Evolutionary conservation across 257 asterid species (phyloP).

Genomic region (Fraxinus cuspidata): DNA sequence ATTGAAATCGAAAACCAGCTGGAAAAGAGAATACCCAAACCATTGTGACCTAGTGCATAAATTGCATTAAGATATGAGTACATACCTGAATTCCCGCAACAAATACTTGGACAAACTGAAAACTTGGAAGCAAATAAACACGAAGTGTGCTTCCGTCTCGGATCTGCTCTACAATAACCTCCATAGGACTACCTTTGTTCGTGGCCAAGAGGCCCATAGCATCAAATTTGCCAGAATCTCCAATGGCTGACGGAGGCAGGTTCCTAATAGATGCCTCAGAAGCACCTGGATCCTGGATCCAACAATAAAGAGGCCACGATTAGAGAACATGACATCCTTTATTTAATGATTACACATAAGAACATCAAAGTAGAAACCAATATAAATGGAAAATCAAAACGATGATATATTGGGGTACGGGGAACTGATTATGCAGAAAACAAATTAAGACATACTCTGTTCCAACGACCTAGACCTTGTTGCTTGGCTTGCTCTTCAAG

Average conservation of each 20-base stretch:
- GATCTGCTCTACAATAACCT: conserved; percentile 90
- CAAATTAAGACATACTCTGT: conserved; percentile 55
- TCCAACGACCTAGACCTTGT: conserved; percentile 95
- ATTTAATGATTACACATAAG: not conserved
- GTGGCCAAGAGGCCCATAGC: conserved; percentile 71
- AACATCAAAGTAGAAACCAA: not conserved
- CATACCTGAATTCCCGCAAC: conserved; percentile 94
- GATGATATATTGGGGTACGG: not conserved
- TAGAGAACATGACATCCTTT: not conserved
- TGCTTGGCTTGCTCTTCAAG: conserved; percentile 87
- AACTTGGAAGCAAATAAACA: conserved; percentile 87
- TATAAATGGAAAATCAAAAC: not conserved
- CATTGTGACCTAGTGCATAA: not conserved
- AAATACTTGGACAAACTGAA: conserved; percentile 84
- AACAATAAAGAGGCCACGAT: conserved; percentile 10
- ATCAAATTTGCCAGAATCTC: conserved; percentile 73
- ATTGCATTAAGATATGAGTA: not conserved
- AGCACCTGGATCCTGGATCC: conserved; percentile 80
- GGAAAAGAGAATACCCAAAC: not conserved
- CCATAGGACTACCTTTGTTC: conserved; percentile 89
- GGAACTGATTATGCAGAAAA: not conserved
- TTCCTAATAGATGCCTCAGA: conserved; percentile 76
- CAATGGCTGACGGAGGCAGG: conserved; percentile 85
- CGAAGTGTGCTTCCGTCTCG: conserved; percentile 98
- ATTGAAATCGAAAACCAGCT: not conserved